Conservation (phyloP, 2,329 filamentous ascomycete genomes). For the Fusarium foetens region DNA sequence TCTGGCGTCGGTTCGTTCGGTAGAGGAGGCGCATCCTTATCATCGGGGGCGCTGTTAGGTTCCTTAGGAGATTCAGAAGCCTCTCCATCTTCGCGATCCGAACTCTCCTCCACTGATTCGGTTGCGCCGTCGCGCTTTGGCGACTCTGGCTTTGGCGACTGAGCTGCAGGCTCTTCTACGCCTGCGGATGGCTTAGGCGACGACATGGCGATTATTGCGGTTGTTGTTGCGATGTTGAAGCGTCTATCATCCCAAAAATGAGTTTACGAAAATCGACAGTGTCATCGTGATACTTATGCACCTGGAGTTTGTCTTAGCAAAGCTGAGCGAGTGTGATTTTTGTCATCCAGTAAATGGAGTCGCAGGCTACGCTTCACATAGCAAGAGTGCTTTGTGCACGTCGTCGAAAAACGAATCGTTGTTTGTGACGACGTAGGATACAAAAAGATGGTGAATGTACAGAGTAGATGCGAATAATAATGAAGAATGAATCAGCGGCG, state of each 20-base stretch:
- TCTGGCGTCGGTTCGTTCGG: slow-evolving; percentile 48
- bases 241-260: slow-evolving; percentile 52
- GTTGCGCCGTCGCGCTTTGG: slow-evolving; percentile 22
- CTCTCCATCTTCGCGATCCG: slow-evolving; percentile 41
- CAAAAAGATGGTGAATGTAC: slow-evolving; percentile 1
- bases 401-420: slow-evolving; percentile 7
- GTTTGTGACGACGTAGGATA: slow-evolving; percentile 1
- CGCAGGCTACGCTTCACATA: slow-evolving; percentile 37
- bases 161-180: slow-evolving; percentile 25
- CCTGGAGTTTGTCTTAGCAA: slow-evolving; percentile 50
- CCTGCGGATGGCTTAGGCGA: slow-evolving; percentile 32
- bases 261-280: slow-evolving; percentile 49
- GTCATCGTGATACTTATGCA: slow-evolving; percentile 54
- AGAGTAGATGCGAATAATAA: background rate
- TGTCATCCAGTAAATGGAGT: slow-evolving; percentile 22
- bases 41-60: slow-evolving; percentile 15
- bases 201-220: slow-evolving; percentile 29
- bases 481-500: slow-evolving; percentile 29
- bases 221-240: slow-evolving; percentile 36
- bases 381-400: slow-evolving; percentile 27
- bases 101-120: slow-evolving; percentile 19
- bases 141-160: slow-evolving; percentile 25
- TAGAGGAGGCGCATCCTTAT: slow-evolving; percentile 49
- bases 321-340: slow-evolving; percentile 7
- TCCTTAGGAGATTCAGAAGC: slow-evolving; percentile 29